Conservation (phyloP, 129 eudicot genomes). For the Artemisia argyi region DNA sequence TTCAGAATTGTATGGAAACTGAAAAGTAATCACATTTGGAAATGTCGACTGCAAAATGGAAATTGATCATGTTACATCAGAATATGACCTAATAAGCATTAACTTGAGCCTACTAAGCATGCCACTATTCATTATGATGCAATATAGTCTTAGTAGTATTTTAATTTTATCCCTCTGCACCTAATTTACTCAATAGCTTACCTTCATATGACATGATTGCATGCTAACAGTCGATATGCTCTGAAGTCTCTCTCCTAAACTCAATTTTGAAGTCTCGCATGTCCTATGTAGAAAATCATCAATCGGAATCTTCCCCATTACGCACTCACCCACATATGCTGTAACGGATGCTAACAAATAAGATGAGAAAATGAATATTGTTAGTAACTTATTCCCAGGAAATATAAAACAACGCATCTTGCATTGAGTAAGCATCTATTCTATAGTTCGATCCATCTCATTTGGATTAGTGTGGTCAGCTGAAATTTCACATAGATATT, state of each 20-base stretch:
- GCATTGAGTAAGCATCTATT: conserved; percentile 55
- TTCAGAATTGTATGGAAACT: conserved; percentile 44
- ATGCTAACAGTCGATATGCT: conserved; percentile 65
- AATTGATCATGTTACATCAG: too few relatives aligned
- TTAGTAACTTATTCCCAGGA: too few relatives aligned
- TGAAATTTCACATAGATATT: background rate
- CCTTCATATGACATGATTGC: conserved; percentile 73
- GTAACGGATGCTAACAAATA: background rate
- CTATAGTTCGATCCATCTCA: conserved; percentile 37
- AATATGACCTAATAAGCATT: too few relatives aligned
- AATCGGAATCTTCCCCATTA: conserved; percentile 76
- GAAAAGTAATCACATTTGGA: conserved; percentile 57
- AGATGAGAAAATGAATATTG: too few relatives aligned
- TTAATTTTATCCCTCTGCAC: background rate
- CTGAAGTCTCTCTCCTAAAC: conserved; percentile 66
- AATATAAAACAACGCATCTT: conserved; percentile 45
- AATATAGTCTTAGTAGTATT: too few relatives aligned
- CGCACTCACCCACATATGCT: conserved; percentile 64
- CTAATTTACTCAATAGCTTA: conserved; percentile 25
- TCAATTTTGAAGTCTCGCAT: conserved; percentile 63
- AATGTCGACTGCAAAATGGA: conserved; percentile 48
- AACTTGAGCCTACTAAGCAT: too few relatives aligned
- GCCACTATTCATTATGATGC: too few relatives aligned
- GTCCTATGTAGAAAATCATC: conserved; percentile 50
- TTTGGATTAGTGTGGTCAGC: conserved; percentile 17